phyloP scores from a whole-genome alignment of 148 eudicot genomes.

The Gaultheria prostrata region DNA sequence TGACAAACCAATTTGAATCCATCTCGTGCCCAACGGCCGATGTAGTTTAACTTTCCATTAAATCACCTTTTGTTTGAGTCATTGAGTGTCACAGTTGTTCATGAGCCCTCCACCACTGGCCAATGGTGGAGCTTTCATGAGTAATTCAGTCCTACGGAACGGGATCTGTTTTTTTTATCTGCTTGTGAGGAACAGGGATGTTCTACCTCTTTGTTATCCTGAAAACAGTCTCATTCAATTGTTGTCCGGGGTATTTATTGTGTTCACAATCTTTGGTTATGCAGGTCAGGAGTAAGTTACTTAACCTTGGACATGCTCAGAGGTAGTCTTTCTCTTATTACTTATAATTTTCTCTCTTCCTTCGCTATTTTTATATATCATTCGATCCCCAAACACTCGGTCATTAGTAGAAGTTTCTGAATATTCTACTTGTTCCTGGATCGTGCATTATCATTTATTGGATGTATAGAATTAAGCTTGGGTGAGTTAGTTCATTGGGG shows the following conservation, averaged over 20 bases:
- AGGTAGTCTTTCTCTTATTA: conserved; percentile 39
- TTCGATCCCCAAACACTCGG: neutral
- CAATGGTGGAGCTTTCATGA: neutral
- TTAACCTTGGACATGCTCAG: conserved; percentile 65
- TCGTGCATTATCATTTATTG: neutral
- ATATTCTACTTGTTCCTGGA: neutral
- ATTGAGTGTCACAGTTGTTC: neutral
- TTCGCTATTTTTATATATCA: neutral
- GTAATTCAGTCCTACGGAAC: neutral
- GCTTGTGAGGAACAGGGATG: neutral
- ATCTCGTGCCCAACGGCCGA: neutral
- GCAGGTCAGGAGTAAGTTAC: conserved; percentile 86
- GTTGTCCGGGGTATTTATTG: conserved; percentile 8
- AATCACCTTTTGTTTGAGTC: neutral
- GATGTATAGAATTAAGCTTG: neutral
- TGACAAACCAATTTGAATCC: neutral
- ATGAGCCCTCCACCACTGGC: neutral
- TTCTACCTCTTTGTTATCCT: neutral
- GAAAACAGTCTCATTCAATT: neutral
- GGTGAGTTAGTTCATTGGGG: neutral
- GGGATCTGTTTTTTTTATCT: neutral
- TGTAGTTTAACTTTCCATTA: neutral
- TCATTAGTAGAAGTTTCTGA: neutral
- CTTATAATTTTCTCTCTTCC: neutral
- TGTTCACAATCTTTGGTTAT: conserved; percentile 20